These are phyloP conservation scores for Globisporangium uncinulatum DNA, from an alignment of 352 stramenopile genomes.

Conservation along the genomic window DNA sequence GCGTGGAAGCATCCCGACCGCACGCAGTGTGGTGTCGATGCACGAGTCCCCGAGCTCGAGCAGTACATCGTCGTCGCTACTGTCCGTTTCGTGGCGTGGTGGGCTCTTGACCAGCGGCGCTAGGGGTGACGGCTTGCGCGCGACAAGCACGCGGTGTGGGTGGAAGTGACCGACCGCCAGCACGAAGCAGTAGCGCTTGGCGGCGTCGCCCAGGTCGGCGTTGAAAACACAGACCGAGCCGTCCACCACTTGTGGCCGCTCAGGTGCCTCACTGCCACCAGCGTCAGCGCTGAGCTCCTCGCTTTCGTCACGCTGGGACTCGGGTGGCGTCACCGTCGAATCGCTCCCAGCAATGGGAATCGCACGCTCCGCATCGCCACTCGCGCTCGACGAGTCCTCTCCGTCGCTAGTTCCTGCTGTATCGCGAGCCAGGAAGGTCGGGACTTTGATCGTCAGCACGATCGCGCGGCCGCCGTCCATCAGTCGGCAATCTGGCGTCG, in stretches of 20 bases:
- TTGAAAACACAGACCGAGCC: slow-evolving; percentile 71
- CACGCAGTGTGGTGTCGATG: slow-evolving; percentile 52
- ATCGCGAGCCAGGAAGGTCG: slow-evolving; percentile 15
- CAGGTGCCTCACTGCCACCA: not conserved
- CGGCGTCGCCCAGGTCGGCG: slow-evolving; percentile 31
- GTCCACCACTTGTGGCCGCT: slow-evolving; percentile 48
- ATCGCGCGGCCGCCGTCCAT: slow-evolving; percentile 11
- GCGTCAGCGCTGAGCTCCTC: not conserved
- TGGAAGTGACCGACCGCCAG: slow-evolving; percentile 56
- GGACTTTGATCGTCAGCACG: slow-evolving; percentile 13
- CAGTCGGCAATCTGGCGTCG: slow-evolving; percentile 7
- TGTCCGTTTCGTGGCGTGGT: slow-evolving; percentile 21
- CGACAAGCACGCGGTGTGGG: slow-evolving; percentile 33
- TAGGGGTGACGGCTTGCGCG: slow-evolving; percentile 33
- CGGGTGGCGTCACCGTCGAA: not conserved
- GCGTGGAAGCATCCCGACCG: slow-evolving; percentile 32
- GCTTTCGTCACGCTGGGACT: not conserved
- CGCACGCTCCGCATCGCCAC: not conserved
- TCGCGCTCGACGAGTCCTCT: slow-evolving; percentile 5
- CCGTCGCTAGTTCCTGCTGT: not conserved
- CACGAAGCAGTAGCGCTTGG: slow-evolving; percentile 66
- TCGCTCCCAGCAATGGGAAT: not conserved
- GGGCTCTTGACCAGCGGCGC: slow-evolving; percentile 19
- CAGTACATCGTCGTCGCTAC: slow-evolving; percentile 26
- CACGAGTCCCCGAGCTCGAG: slow-evolving; percentile 49